Conservation (phyloP, 2,329 filamentous ascomycete species). For the Phialemoniopsis sp. region DNA sequence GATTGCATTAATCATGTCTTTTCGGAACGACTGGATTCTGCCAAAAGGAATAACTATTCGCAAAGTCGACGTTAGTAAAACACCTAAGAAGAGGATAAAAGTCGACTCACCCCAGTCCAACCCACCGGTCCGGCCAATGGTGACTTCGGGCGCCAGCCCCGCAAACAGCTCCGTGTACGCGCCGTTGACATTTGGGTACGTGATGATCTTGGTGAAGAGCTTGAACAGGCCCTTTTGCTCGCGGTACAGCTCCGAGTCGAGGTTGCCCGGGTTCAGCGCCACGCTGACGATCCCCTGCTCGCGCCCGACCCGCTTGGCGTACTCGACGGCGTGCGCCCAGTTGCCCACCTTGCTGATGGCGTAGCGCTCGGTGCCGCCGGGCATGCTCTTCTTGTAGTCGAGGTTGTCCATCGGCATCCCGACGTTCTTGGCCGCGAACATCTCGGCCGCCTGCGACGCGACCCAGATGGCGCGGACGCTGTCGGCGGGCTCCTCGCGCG, state of each 20-base stretch:
- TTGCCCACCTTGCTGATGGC: constrained; percentile 9
- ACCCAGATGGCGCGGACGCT: constrained; percentile 15
- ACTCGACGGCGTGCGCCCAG: constrained; percentile 12
- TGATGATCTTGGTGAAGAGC: constrained; percentile 11
- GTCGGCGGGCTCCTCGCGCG: constrained; percentile 1
- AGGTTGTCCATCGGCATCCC: constrained; percentile 9
- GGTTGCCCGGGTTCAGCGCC: constrained; percentile 33
- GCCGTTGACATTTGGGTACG: constrained; percentile 27
- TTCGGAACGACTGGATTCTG: constrained; percentile 22
- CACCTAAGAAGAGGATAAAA: too few relatives aligned
- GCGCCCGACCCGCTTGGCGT: constrained; percentile 6
- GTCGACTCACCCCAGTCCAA: too few relatives aligned
- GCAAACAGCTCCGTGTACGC: constrained; percentile 45
- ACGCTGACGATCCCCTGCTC: constrained; percentile 7
- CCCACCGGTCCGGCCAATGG: constrained; percentile 21
- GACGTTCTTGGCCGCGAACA: constrained; percentile 2
- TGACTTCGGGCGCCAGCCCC: constrained; percentile 37
- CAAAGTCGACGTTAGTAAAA: too few relatives aligned
- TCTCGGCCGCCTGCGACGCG: constrained; percentile 10
- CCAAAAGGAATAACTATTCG: constrained; percentile 36
- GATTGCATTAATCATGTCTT: constrained; percentile 20
- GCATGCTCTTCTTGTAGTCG: constrained; percentile 5
- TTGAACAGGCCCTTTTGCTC: constrained; percentile 12
- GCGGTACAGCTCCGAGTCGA: constrained; percentile 30
- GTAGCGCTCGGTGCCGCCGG: constrained; percentile 4